Base-by-base conservation (phyloP, 768 basidiomycete genomes). In the Naganishia antarctica region DNA sequence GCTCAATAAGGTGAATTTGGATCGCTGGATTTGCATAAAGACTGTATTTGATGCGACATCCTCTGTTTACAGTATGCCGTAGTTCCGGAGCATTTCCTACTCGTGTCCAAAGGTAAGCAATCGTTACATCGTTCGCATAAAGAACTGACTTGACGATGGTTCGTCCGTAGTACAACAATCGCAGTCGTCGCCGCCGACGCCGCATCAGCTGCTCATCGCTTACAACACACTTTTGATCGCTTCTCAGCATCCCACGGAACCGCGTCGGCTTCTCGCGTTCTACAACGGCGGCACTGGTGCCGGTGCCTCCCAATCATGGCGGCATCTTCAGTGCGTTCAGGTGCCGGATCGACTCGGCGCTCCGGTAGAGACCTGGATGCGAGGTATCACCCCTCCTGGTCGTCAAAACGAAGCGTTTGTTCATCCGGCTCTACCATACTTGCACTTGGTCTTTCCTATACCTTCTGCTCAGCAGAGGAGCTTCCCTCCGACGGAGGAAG, bases 231-330 rank as follows among this genome's bases (percentile, higher is more conserved):
- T 97, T 2, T 75, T 82, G 0, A 87, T 89, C 3, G 90, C 86
- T 46, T 81, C 81, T 44, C 83, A 84, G 70, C 68, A 80, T 80
- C 72, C 70, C 15, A 82, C 80, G 65, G 81, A 79, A 34, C 81
- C 73, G 5, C 48, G 68, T 15, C 68, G 66, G n/a, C 51, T 86
- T 62, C 84, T 96, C 62, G 89, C 88, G 0, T 96, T 96, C 78
- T 96, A 91, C 78, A 97, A 97, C 68, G 94, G 92, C 85, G 76
- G 73, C 83, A 75, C 21, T 29, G 67, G 60, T n/a, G 72, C 69
- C 63, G 91, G 91, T 28, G 91, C 92, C 12, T 91, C 90, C 73
- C 92, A 96, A 78, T 81, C 83, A 1, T 91, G 93, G 78, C 91
- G 93, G 71, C 92, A 96, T 73, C 69, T 93, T n/a, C 91, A 94